Base-by-base conservation (phyloP, 768 basidiomycete genomes). In the Tylopilus plumbeoviolaceoides region DNA sequence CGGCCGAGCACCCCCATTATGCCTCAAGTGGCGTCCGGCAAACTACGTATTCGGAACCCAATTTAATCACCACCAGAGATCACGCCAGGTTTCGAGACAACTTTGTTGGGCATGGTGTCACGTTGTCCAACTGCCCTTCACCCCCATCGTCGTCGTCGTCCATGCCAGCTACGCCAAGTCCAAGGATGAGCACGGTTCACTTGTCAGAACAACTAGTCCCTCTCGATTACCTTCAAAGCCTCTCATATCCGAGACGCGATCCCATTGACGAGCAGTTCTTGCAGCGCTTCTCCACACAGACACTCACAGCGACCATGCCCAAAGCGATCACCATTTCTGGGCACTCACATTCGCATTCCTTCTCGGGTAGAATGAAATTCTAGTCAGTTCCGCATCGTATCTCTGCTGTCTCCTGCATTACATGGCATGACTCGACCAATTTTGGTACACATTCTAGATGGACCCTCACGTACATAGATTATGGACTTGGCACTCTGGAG, bases 261-360 rank as follows among this genome's bases (percentile, higher is more conserved):
- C 83, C 84, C 46, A 73, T 75, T 21, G 85, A 87, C 60, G 84
- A 86, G 59, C 80, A 82, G 53, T 70, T 83, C 50, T 70, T 87
- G 45, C 78, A 81, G 58, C 78, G 80, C 23, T 82, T 87, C 61
- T 72, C 75, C 38, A 72, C 64, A 4, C 67, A 65, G 20, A 53
- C 61, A 0, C 54, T 67, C 38, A 47, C 65, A 8, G 60, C 58
- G 45, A 49, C 60, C 18, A 38, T 55, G 20, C 56, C 60, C 46
- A 69, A 65, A 36, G 54, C 52, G 3, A 11, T 47, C 3, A 17
- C 54, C 5, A 15, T 48, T n/a, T n/a, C 56, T 10, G 55, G 20
- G 9, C 57, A 59, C 50, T 49, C 65, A 1, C 61, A 49, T 42
- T 17, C 63, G 3, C 59, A 51, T 17, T 56, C 64, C 27, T 58